Evolutionary conservation across 1,139 yeast species (phyloP).

Genomic region (Saccharomyces uvarum): DNA sequence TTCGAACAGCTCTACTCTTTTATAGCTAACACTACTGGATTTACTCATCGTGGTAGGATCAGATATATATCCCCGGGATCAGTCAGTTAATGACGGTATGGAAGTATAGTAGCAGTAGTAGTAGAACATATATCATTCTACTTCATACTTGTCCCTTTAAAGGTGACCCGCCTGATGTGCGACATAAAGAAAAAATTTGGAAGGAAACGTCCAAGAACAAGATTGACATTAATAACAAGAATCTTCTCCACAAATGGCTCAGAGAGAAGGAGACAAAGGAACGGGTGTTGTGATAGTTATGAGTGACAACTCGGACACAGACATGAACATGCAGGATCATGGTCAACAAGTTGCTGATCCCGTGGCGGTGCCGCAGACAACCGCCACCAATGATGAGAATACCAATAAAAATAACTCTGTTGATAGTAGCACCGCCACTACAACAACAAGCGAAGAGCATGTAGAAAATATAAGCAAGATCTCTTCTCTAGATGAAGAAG

Average conservation of each 20-base stretch:
- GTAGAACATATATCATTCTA: not conserved
- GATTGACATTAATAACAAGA: not conserved
- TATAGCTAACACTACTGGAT: conserved; percentile 10
- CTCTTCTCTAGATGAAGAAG: not conserved
- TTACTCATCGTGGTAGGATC: conserved; percentile 2
- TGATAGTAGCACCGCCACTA: not conserved
- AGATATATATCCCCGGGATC: no score
- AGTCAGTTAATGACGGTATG: not conserved
- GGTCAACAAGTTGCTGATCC: not conserved
- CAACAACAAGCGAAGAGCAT: not conserved
- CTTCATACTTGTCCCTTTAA: not conserved
- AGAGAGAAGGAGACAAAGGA: not conserved
- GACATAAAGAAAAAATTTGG: not conserved
- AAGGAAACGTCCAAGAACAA: not conserved
- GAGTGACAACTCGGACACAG: not conserved
- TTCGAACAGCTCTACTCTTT: conserved; percentile 27
- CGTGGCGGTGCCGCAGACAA: not conserved
- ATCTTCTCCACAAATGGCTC: not conserved
- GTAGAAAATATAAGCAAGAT: not conserved
- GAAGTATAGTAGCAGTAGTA: not conserved
- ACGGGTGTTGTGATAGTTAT: not conserved
- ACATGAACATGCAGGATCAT: not conserved
- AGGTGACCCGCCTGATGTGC: not conserved
- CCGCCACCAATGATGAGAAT: not conserved
- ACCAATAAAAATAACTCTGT: not conserved